Evolutionary conservation across 306 rosid species (phyloP).

Genomic region (Rosa chinensis): DNA sequence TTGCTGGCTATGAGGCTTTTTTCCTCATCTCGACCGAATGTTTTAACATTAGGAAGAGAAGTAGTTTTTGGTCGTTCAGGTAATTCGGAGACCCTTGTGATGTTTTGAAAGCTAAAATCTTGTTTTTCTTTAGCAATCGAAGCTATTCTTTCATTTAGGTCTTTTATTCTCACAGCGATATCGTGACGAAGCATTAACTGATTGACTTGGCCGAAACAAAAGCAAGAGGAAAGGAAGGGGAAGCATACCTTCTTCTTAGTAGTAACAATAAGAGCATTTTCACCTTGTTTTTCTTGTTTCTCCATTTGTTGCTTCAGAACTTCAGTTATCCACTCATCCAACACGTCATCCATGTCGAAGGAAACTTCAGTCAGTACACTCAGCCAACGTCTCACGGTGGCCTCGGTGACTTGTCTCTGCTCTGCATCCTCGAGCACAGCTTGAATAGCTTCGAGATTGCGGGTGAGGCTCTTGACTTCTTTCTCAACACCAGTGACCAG

Average conservation of each 20-base stretch:
- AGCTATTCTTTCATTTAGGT: not conserved
- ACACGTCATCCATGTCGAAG: not conserved
- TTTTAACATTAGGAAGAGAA: not conserved
- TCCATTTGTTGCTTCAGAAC: not conserved
- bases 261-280: not conserved
- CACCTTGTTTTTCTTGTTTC: not conserved
- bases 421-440: constrained; percentile 19
- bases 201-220: not conserved
- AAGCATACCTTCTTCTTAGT: not conserved
- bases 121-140: not conserved
- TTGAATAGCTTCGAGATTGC: not conserved
- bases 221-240: not conserved
- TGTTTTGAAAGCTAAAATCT: not conserved
- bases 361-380: not conserved
- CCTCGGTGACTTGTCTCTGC: constrained; percentile 7
- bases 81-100: no score
- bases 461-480: not conserved
- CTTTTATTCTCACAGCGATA: not conserved
- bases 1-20: not conserved
- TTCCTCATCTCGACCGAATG: not conserved
- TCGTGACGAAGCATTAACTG: not conserved
- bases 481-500: not conserved
- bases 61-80: not conserved
- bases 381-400: not conserved
- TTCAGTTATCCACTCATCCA: constrained; percentile 4